Conservation (phyloP, 2,329 filamentous ascomycete species). For the Orbilia javanica region DNA sequence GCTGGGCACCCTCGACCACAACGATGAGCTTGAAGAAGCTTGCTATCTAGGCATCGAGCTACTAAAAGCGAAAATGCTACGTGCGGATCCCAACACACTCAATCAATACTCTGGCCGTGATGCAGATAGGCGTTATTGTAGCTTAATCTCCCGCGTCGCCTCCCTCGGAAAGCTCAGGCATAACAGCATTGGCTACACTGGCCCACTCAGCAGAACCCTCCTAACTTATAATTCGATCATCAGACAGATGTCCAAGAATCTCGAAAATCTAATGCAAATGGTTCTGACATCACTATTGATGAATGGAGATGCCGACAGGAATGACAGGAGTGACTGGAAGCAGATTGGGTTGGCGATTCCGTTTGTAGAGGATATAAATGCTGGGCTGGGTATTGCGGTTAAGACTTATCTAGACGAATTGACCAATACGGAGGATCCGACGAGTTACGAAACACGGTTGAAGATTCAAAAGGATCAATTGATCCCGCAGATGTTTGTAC, state of each 20-base stretch:
- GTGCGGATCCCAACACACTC: slow-evolving; percentile 74
- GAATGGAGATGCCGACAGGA: slow-evolving; percentile 78
- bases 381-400: slow-evolving; percentile 81
- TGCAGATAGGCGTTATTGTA: slow-evolving; percentile 80
- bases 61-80: slow-evolving; percentile 81
- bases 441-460: slow-evolving; percentile 69
- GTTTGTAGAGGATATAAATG: slow-evolving; percentile 78
- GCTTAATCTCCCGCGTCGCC: slow-evolving; percentile 87
- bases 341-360: slow-evolving; percentile 79
- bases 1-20: slow-evolving; percentile 73
- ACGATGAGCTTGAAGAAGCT: slow-evolving; percentile 77
- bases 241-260: slow-evolving; percentile 79
- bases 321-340: slow-evolving; percentile 72
- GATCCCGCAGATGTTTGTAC: slow-evolving; percentile 70
- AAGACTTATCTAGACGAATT: slow-evolving; percentile 84
- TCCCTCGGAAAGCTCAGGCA: slow-evolving; percentile 86
- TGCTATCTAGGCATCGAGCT: slow-evolving; percentile 88
- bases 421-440: slow-evolving; percentile 70
- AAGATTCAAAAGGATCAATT: slow-evolving; percentile 70
- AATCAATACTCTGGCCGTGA: slow-evolving; percentile 68
- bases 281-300: slow-evolving; percentile 84
- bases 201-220: slow-evolving; percentile 89
- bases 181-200: slow-evolving; percentile 88
- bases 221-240: slow-evolving; percentile 87
- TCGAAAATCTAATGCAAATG: slow-evolving; percentile 87